These are phyloP conservation scores for Zoysia matrella DNA, from an alignment of 202 grass and related monocot genomes.

Conservation along the genomic window DNA sequence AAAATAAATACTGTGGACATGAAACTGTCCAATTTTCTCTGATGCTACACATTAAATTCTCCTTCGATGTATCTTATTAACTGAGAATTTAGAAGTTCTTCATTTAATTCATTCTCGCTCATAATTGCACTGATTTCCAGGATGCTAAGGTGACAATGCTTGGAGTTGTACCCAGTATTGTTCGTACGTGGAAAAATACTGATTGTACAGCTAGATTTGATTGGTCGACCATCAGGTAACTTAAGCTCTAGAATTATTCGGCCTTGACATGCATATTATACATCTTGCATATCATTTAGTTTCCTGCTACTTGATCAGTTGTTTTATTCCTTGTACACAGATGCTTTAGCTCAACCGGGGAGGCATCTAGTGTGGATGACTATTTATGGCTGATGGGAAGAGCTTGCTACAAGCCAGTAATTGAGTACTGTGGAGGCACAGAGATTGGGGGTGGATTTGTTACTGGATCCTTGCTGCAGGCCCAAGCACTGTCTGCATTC, in stretches of 20 bases:
- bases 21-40: slow-evolving; percentile 7
- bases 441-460: slow-evolving; percentile 95
- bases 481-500: slow-evolving; percentile 92
- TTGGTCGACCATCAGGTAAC: slow-evolving; percentile 85
- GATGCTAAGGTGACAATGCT: slow-evolving; percentile 99
- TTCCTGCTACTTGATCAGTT: slow-evolving; percentile 9
- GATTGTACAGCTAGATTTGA: slow-evolving; percentile 83
- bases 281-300: slow-evolving; percentile 46
- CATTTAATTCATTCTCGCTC: slow-evolving; percentile 7
- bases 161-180: slow-evolving; percentile 93
- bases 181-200: slow-evolving; percentile 85
- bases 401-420: slow-evolving; percentile 93
- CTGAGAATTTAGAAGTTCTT: neutral
- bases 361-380: slow-evolving; percentile 95
- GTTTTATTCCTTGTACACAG: slow-evolving; percentile 44
- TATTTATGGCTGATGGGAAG: slow-evolving; percentile 99
- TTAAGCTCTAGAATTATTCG: slow-evolving; percentile 17
- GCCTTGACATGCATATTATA: slow-evolving; percentile 15
- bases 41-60: neutral
- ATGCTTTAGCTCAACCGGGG: slow-evolving; percentile 96
- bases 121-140: slow-evolving; percentile 46
- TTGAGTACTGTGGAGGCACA: slow-evolving; percentile 94
- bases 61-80: slow-evolving; percentile 5
- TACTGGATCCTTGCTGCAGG: slow-evolving; percentile 78
- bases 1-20: neutral